Base-by-base conservation (phyloP, 345 rosid species). In the Microthlaspi erraticum region DNA sequence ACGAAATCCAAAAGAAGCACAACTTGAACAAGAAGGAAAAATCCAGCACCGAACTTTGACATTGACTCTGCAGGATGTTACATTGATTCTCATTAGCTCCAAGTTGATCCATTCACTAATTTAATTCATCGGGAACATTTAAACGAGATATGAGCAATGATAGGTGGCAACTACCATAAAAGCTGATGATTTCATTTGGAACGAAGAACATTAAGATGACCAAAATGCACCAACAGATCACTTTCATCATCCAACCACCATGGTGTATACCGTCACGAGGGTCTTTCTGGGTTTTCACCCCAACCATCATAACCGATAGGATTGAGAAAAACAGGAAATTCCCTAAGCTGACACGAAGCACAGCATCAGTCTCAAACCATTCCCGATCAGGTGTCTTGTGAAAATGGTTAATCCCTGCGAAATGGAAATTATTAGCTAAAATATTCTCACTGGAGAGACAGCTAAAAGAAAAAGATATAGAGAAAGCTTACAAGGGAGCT, bases 201-300 rank as follows among this genome's bases (percentile, higher is more conserved):
- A 95, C 81, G 68, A 95, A 95, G 79, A 95, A 95, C 94, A 88
- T 92, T 18, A 95, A 83, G 78, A 95, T 85, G 50, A 95, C 92
- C 79, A 95, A 54, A 64, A 95, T 81, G 76, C 82, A 92, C 98
- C 98, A 95, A 69, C 81, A 82, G 59, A 95, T 85, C 7, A 95
- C 38, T 77, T 95, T 95, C 86, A 87, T 84, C 99, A 92, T 95
- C 99, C 99, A 95, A 59, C 99, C 98, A 70, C 99, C 99, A 51
- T 90, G 99, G 75, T 95, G 98, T 72, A 95, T 74, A 56, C 89
- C 78, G 62, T 95, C 99, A 68, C 99, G 97, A 66, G 98, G 98
- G 81, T 95, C 99, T 81, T 77, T 95, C 80, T 88, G 97, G 77
- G 62, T 88, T 72, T 86, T 95, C 46, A 95, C 98, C 57, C 99